Base-by-base conservation (phyloP, 352 stramenopile genomes). In the Phytophthora palmivora region DNA sequence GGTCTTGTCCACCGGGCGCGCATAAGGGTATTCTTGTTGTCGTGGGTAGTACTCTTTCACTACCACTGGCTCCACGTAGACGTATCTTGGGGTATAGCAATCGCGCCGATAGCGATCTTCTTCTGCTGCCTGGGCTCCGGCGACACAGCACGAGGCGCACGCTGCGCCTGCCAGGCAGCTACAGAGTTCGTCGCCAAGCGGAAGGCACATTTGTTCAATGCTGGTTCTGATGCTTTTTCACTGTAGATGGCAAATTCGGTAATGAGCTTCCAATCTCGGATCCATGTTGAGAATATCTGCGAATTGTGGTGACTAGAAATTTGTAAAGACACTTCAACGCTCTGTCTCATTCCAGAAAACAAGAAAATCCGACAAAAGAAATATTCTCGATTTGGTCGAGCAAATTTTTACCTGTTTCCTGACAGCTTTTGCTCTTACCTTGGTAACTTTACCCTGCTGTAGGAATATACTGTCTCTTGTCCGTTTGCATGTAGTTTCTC, bases 101-200 rank as follows among this genome's bases (percentile, higher is more conserved):
- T 70, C 49, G 14, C 49, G 59, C 21, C 59, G 48, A 53, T 66
- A 70, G 32, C 59, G 53, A 21, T 63, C 52, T 58, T 66, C 48
- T 30, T 73, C 58, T 6, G 46, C 30, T 44, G 51, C 33, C 16
- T 64, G 39, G 32, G 51, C 51, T 15, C 64, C 36, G 19, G 64
- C 47, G 43, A 72, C 51, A 38, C 63, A 72, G 39, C 58, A 65
- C 19, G 58, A 73, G 16, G 58, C 64, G 18, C 64, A 73, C 9
- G 42, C 53, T 9, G 58, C 64, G 18, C 64, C 58, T 45, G 50
- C 62, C 14, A 73, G 59, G 50, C 58, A 73, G 58, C 65, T 70
- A 21, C 58, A 58, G 14, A 74, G 54, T 41, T 70, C 65, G 24
- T 73, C 58, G 18, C 34, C 36, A 34, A 66, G 34, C 26, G 58